Evolutionary conservation across 2,329 filamentous ascomycete species (phyloP).

Genomic region (Rachicladosporium sp.): DNA sequence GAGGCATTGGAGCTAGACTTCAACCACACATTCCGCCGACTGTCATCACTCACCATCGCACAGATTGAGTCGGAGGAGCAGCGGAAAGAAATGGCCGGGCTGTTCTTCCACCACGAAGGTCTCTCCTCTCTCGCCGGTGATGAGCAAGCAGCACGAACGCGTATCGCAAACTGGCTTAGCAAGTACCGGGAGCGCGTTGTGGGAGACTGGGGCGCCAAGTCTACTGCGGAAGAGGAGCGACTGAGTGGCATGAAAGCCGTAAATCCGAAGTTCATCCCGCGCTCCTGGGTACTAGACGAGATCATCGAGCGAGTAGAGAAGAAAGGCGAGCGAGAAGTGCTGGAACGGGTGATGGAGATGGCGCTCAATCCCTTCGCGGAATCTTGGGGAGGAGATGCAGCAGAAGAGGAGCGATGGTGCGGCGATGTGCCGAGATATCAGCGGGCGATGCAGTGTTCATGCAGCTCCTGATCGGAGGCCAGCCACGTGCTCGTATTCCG

Average conservation of each 20-base stretch:
- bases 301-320: constrained; percentile 82
- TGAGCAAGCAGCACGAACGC: constrained; percentile 51
- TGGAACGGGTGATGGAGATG: constrained; percentile 71
- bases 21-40: constrained; percentile 78
- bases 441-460: constrained; percentile 86
- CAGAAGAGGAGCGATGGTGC: constrained; percentile 72
- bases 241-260: constrained; percentile 65
- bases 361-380: constrained; percentile 75
- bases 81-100: constrained; percentile 50
- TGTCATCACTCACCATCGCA: constrained; percentile 51
- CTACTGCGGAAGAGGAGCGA: constrained; percentile 47
- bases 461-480: constrained; percentile 54
- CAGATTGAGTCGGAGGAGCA: constrained; percentile 54
- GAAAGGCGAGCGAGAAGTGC: constrained; percentile 64
- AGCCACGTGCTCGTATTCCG: too few species aligned
- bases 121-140: constrained; percentile 45
- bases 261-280: constrained; percentile 87
- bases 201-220: constrained; percentile 60
- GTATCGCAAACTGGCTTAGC: constrained; percentile 69
- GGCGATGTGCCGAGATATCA: constrained; percentile 69
- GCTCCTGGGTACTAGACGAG: constrained; percentile 88
- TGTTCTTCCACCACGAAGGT: constrained; percentile 73
- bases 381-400: constrained; percentile 51
- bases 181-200: constrained; percentile 59
- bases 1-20: constrained; percentile 80